Evolutionary conservation across 2,329 filamentous ascomycete genomes (phyloP), one percentile per base, ranked within the genome.

Genomic region (Leptographium radiaticola): DNA sequence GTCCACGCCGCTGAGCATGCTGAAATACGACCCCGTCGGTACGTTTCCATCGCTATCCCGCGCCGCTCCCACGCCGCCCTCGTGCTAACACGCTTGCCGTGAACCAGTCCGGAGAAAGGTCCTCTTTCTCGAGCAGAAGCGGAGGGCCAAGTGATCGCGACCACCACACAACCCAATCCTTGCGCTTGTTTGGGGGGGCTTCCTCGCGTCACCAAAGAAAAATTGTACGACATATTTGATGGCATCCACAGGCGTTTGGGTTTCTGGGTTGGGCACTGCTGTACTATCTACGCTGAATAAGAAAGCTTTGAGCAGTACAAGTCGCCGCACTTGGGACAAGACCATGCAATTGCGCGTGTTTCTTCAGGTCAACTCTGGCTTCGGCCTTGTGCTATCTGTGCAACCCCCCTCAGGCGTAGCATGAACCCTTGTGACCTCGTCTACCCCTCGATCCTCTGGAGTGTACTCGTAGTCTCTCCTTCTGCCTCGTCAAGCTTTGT

Each of bases 1-100:
- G 34, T 78, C 89, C 58, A 77, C 85, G 46, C 90, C 94, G 54
- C 80, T 98, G 71, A 94, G 89, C 74, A 93, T 98, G 89, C 75
- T 98, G 63, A 98, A 98, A 76, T 98, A 98, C 71, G 93, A 98
- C 67, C 93, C 93, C 44, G 90, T 98, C 60, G 85, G 88, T 95
- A 81, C 20, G 47, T 47, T n/a, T 13, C 43, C 42, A 9, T 38
- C 25, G 12, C 18, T 53, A 5, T 34, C 18, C 13, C 15, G 4
- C 25, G 33, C 46, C n/a, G 11, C 12, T 7, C 16, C 5, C n/a
- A 15, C 10, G 7, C 8, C 16, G 31, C 15, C 11, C n/a, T 40
- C 1, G 11, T 30, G 7, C 38, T 38, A 2, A 43, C 39, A 15
- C 16, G 25, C 25, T 25, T 25, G 2, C 25, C 25, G 25, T 39